Evolutionary conservation across 1,139 yeast species (phyloP), one percentile per base, ranked within the genome.

Genomic region (Pichia sp.): DNA sequence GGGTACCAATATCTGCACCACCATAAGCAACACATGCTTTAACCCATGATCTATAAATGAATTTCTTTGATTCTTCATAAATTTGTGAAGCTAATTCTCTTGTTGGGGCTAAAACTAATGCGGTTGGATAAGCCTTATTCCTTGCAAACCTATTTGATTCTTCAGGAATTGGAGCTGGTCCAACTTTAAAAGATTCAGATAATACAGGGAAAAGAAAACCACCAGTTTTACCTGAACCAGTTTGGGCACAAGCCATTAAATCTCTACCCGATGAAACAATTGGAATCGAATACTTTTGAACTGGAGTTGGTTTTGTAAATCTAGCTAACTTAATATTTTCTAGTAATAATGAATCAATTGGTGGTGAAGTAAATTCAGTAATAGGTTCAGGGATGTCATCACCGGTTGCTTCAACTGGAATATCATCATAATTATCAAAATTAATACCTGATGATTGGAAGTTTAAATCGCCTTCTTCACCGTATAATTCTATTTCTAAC

Each of bases 161-260:
- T 46, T 71, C 64, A 51, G 83, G 77, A 42, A 55, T 55, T 52
- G 56, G 57, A 55, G 89, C 80, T 56, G 99, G 99, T 47, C 99
- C 99, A 65, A 78, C 81, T 71, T 81, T 75, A 74, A 84, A 93
- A 57, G 95, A 87, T 74, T 91, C 93, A 47, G 96, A 87, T 64
- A 93, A 80, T 55, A 95, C 96, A 61, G 99, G 99, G 87, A 93
- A 93, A 69, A 93, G 79, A 80, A 93, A 93, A 61, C 99, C 99
- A 79, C 99, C 98, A 69, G 99, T 93, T 78, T 93, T 93, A 81
- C 99, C 99, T 54, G 98, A 91, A 87, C 95, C 98, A 64, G 99
- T 93, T 78, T 93, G 99, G 59, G 99, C 99, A 84, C 99, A 93
- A 46, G 99, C 99, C 99, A 93, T 93, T 75, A 93, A 83, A 74